Evolutionary conservation across 2,329 filamentous ascomycete genomes (phyloP), one percentile per base, ranked within the genome.

Genomic region (Dothiorella sarmentorum): DNA sequence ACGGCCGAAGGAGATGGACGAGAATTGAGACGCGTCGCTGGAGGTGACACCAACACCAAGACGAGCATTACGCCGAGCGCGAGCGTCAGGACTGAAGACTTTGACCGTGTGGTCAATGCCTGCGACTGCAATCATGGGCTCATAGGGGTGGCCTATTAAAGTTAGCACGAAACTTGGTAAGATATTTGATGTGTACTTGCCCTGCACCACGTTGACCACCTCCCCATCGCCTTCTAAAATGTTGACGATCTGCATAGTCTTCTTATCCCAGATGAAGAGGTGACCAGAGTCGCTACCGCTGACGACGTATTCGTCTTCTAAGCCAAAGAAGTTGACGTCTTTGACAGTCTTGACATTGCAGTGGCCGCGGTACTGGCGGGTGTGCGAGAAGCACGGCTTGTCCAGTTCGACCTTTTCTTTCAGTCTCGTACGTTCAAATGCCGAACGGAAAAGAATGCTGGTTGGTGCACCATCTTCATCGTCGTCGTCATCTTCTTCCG

Each of bases 31-130:
- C 1, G 73, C 66, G 62, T 79, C 76, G 22, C 71, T 67, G 31
- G 82, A 79, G 9, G 78, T 75, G 51, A 87, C 79, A n/a, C 85
- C 84, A 49, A 82, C 73, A 0, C 83, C 84, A 10, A 76, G 74
- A 20, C 80, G 78, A 17, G 85, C 85, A 52, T 81, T 77, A 33
- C 79, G 74, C 62, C 86, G 82, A 15, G 82, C 80, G 31, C 78
- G 76, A 43, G 75, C 76, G 64, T 87, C 85, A 0, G 84, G 77
- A 0, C 82, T 85, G 71, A 88, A 88, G 56, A 88, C 83, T 66
- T 88, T 88, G 72, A 88, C 82, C 0, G 85, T 87, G 64, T 83
- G 80, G 63, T 88, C 85, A 60, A 88, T 88, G 18, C 85, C 85
- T 2, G 82, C 85, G 27, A 83, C 84, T 2, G 86, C 85, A 59